A percentile compares a stretch with the other conserved stretches of the same genome.
phyloP scores from a whole-genome alignment of 805 yeast genomes.

The Yamadazyma akitaensis region DNA sequence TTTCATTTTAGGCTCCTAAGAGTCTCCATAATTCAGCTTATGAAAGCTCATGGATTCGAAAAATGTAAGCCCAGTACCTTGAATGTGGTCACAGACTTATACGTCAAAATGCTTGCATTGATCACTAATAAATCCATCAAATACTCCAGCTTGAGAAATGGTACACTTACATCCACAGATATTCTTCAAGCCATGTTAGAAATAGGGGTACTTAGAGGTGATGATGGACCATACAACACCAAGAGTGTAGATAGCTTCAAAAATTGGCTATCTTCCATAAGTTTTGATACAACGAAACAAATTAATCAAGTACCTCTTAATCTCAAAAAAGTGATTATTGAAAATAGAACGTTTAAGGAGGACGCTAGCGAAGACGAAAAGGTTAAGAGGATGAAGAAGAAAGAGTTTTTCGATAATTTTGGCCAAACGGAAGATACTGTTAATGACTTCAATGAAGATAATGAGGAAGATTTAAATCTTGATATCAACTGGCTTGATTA shows the following conservation, averaged over 20 bases:
- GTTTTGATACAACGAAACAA: constrained; percentile 11
- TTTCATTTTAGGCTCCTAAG: constrained; percentile 38
- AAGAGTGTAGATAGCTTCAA: constrained; percentile 35
- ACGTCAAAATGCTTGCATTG: constrained; percentile 58
- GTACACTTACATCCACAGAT: constrained; percentile 58
- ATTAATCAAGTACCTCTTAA: constrained; percentile 26
- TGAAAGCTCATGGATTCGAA: constrained; percentile 83
- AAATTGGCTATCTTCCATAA: constrained; percentile 35
- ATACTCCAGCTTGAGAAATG: constrained; percentile 45
- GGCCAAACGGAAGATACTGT: constrained; percentile 7
- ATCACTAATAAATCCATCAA: constrained; percentile 49
- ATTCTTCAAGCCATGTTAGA: constrained; percentile 66
- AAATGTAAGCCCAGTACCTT: constrained; percentile 67
- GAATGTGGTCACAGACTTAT: constrained; percentile 75
- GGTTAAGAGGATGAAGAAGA: constrained; percentile 32
- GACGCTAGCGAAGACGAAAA: constrained; percentile 34
- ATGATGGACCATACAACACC: constrained; percentile 26
- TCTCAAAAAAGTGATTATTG: constrained; percentile 32
- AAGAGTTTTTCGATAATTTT: constrained; percentile 38
- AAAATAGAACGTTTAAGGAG: constrained; percentile 36
- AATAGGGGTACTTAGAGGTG: constrained; percentile 59
- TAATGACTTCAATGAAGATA: constrained; percentile 18
- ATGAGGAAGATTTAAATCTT: constrained; percentile 17
- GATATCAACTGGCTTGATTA: constrained; percentile 34
- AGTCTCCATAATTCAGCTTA: constrained; percentile 48